Percentiles rank a stretch among this genome's conserved stretches.
Conservation (phyloP, 176 grass and related monocot species). For the Eragrostis curvula region DNA sequence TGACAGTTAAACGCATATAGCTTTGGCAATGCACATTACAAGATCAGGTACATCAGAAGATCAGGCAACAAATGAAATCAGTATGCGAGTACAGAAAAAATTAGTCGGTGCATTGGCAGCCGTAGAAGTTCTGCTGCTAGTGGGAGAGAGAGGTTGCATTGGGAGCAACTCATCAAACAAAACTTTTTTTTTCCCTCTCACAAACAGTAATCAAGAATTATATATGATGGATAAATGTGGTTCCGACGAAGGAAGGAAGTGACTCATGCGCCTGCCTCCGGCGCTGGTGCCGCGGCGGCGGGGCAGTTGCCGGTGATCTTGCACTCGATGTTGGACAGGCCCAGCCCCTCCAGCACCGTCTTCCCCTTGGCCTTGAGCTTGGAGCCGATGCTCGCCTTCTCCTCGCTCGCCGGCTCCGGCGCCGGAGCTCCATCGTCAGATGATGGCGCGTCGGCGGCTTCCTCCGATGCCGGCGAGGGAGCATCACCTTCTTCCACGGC, state of each 20-base stretch:
- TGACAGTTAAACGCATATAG: too few relatives aligned
- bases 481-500: not conserved
- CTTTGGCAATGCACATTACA: too few relatives aligned
- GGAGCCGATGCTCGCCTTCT: not conserved
- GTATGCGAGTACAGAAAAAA: too few relatives aligned
- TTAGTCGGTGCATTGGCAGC: too few relatives aligned
- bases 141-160: too few relatives aligned
- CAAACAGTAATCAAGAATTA: not conserved
- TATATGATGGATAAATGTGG: too few relatives aligned
- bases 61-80: too few relatives aligned
- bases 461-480: not conserved
- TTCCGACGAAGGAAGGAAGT: not conserved
- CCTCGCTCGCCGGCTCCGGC: not conserved
- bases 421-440: not conserved
- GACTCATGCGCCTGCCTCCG: not conserved
- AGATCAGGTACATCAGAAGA: too few relatives aligned
- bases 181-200: too few relatives aligned
- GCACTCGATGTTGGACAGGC: not conserved
- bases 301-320: not conserved
- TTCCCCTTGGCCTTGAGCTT: slow-evolving; percentile 20
- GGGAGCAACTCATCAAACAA: too few relatives aligned
- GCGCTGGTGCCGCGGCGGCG: not conserved
- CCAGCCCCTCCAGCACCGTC: not conserved
- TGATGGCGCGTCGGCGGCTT: not conserved
- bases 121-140: too few relatives aligned